Evolutionary conservation across 2,329 filamentous ascomycete species (phyloP).

Genomic region (Fusarium siculi): DNA sequence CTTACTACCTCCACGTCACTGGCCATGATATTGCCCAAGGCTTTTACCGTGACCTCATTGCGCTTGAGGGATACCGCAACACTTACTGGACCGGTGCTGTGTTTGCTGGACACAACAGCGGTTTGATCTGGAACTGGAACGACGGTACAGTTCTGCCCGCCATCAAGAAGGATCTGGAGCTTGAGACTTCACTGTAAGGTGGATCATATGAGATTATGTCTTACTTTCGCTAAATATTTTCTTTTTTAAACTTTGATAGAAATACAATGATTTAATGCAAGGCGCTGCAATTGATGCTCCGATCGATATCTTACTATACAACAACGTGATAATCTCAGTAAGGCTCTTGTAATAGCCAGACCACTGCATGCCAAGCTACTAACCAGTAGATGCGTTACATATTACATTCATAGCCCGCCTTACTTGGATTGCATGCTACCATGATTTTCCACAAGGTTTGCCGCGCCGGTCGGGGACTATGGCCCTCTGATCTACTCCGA

Average conservation of each 20-base stretch:
- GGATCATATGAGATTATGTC: background rate
- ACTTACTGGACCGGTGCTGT: slow-evolving; percentile 38
- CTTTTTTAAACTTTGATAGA: background rate
- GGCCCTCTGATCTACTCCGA: accelerated
- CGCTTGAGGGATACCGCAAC: slow-evolving; percentile 19
- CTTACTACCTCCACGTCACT: slow-evolving; percentile 25
- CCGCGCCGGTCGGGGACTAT: background rate
- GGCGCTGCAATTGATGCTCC: background rate
- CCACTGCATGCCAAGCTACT: background rate
- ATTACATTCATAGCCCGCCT: accelerated
- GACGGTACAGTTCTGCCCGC: slow-evolving; percentile 26
- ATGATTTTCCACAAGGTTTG: background rate
- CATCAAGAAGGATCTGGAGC: slow-evolving; percentile 29
- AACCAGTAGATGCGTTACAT: accelerated
- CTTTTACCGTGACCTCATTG: slow-evolving; percentile 21
- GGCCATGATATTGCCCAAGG: slow-evolving; percentile 3
- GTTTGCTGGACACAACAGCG: slow-evolving; percentile 38
- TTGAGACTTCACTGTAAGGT: background rate
- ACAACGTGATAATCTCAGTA: background rate
- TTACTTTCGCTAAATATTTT: background rate
- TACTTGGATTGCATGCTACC: accelerated
- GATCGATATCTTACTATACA: background rate
- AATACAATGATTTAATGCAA: background rate
- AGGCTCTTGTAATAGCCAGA: background rate
- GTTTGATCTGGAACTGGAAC: slow-evolving; percentile 35